phyloP scores from a whole-genome alignment of 768 basidiomycete genomes.

The Xerocomellus chrysenteron region DNA sequence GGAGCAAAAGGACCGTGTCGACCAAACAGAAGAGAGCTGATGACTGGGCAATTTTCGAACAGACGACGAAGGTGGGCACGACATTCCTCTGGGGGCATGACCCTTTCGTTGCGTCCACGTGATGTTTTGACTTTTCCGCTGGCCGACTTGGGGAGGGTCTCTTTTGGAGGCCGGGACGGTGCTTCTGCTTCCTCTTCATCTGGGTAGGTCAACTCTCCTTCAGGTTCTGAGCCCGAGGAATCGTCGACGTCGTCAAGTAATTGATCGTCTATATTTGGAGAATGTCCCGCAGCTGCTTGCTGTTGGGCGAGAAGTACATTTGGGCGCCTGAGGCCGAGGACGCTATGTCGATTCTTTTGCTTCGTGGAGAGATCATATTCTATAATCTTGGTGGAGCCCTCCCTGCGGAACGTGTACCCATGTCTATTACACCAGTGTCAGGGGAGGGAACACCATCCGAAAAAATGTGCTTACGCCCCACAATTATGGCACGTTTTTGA shows the following conservation, averaged over 20 bases:
- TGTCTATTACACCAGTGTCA: conserved; percentile 42
- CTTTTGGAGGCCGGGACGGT: conserved; percentile 26
- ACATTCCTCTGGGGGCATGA: conserved; percentile 89
- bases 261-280: conserved; percentile 24
- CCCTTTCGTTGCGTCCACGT: conserved; percentile 85
- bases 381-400: conserved; percentile 90
- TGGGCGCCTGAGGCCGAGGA: conserved; percentile 61
- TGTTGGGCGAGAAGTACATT: conserved; percentile 65
- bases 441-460: background rate
- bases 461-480: conserved; percentile 61
- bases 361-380: conserved; percentile 86
- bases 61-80: conserved; percentile 89
- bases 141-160: conserved; percentile 62
- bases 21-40: conserved; percentile 87
- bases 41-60: conserved; percentile 77
- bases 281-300: conserved; percentile 26
- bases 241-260: conserved; percentile 46
- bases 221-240: conserved; percentile 48
- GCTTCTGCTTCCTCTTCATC: conserved; percentile 52
- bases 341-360: conserved; percentile 61
- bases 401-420: conserved; percentile 89
- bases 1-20: conserved; percentile 84
- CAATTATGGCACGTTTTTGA: conserved; percentile 83
- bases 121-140: conserved; percentile 74
- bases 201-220: conserved; percentile 46